phyloP scores from a whole-genome alignment of 768 basidiomycete species.

The Boletus speciosus region DNA sequence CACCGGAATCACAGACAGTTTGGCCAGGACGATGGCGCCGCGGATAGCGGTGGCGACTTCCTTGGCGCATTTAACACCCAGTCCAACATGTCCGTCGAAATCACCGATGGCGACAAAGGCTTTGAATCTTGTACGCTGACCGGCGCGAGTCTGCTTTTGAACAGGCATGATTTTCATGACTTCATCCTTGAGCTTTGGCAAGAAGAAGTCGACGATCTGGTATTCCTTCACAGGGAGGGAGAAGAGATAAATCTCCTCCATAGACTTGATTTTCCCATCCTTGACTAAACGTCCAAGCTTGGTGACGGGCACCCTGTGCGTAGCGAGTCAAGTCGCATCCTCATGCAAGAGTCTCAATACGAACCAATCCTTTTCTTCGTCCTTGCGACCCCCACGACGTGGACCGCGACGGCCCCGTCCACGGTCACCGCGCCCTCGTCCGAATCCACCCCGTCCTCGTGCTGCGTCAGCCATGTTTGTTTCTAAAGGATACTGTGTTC shows the following conservation, averaged over 20 bases:
- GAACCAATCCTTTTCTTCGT: slow-evolving; percentile 99
- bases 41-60: slow-evolving; percentile 99
- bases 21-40: slow-evolving; percentile 98
- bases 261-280: slow-evolving; percentile 99
- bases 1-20: slow-evolving; percentile 96
- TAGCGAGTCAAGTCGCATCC: slow-evolving; percentile 6
- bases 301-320: slow-evolving; percentile 87
- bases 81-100: slow-evolving; percentile 96
- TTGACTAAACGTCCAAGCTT: slow-evolving; percentile 99
- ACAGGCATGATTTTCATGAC: slow-evolving; percentile 99
- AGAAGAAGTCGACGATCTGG: slow-evolving; percentile 99
- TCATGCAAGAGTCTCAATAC: slow-evolving; percentile 18
- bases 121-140: slow-evolving; percentile 99
- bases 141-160: slow-evolving; percentile 99
- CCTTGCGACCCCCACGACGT: slow-evolving; percentile 95
- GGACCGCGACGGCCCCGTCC: slow-evolving; percentile 71
- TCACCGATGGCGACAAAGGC: slow-evolving; percentile 99
- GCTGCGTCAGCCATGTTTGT: slow-evolving; percentile 81
- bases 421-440: slow-evolving; percentile 75
- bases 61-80: slow-evolving; percentile 99
- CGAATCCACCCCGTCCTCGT: slow-evolving; percentile 89
- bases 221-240: slow-evolving; percentile 99
- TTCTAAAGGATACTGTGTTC: slow-evolving; percentile 22
- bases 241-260: slow-evolving; percentile 99
- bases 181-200: slow-evolving; percentile 98